Conservation (phyloP, 345 rosid species). For the Erodium maritimum region DNA sequence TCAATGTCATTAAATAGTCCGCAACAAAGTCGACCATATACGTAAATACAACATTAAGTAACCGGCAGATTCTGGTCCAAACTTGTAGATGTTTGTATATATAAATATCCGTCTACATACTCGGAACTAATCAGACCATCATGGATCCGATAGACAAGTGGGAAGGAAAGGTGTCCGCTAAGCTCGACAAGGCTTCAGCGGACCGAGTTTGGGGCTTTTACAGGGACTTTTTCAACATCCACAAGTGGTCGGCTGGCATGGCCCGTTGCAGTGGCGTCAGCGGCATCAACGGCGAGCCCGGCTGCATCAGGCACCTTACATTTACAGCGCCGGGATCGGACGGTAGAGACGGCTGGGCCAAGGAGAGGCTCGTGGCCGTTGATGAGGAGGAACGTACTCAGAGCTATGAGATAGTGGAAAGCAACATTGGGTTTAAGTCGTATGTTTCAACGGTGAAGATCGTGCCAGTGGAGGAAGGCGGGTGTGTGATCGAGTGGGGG, state of each 20-base stretch:
- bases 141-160: slow-evolving; percentile 16
- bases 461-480: slow-evolving; percentile 12
- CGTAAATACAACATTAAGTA: no score
- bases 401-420: slow-evolving; percentile 45
- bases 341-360: slow-evolving; percentile 25
- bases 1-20: no score
- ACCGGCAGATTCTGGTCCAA: no score
- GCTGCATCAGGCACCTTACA: slow-evolving; percentile 19
- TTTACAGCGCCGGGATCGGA: background rate
- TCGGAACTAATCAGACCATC: no score
- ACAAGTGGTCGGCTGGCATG: slow-evolving; percentile 32
- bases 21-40: no score
- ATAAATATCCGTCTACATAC: no score
- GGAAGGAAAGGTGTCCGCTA: slow-evolving; percentile 33
- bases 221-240: slow-evolving; percentile 44
- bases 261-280: slow-evolving; percentile 33
- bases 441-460: slow-evolving; percentile 42
- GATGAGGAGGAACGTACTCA: slow-evolving; percentile 22
- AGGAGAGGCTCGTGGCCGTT: slow-evolving; percentile 35
- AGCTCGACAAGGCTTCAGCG: slow-evolving; percentile 20
- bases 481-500: slow-evolving; percentile 54
- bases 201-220: slow-evolving; percentile 42
- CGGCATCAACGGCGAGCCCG: slow-evolving; percentile 47
- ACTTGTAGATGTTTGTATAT: no score
- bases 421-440: slow-evolving; percentile 42